A percentile compares a stretch with the other conserved stretches of the same genome.
Conservation (phyloP, 164 flowering plant species). For the Chimonanthus salicifolius region DNA sequence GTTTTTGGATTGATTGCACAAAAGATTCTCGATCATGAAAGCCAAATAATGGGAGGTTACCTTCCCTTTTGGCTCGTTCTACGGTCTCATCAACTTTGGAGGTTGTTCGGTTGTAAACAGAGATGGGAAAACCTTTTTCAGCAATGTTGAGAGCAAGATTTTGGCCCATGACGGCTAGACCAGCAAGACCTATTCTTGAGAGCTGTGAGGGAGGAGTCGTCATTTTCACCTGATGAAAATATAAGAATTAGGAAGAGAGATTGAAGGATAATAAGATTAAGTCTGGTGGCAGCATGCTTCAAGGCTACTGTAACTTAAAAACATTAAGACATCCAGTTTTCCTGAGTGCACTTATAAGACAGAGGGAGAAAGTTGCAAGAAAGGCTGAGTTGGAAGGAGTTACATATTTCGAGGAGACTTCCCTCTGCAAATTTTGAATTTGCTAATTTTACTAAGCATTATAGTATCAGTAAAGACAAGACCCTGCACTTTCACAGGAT, state of each 20-base stretch:
- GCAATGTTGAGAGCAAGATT: slow-evolving; percentile 72
- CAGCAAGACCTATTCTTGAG: slow-evolving; percentile 66
- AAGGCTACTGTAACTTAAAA: no score
- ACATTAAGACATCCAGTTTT: no score
- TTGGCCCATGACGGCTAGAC: slow-evolving; percentile 76
- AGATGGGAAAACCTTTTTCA: slow-evolving; percentile 63
- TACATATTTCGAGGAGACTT: no score
- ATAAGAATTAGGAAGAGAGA: background rate
- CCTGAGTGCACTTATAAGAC: no score
- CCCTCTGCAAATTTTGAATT: no score
- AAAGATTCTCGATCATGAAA: slow-evolving; percentile 54
- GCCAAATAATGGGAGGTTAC: slow-evolving; percentile 47
- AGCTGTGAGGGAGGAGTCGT: slow-evolving; percentile 22
- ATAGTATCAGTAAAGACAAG: no score
- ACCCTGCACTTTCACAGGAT: no score
- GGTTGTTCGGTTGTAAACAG: slow-evolving; percentile 61
- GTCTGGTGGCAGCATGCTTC: no score
- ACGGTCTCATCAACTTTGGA: slow-evolving; percentile 62
- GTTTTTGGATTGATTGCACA: slow-evolving; percentile 56
- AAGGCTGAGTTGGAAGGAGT: no score
- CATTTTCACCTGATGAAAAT: slow-evolving; percentile 22
- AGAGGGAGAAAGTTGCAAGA: no score
- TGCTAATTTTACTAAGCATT: no score
- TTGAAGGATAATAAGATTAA: no score
- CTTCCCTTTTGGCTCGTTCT: slow-evolving; percentile 51